Percentiles rank a stretch among this genome's conserved stretches.
Evolutionary conservation across 805 yeast species (phyloP).

Genomic region (Candida coleopterorum): DNA sequence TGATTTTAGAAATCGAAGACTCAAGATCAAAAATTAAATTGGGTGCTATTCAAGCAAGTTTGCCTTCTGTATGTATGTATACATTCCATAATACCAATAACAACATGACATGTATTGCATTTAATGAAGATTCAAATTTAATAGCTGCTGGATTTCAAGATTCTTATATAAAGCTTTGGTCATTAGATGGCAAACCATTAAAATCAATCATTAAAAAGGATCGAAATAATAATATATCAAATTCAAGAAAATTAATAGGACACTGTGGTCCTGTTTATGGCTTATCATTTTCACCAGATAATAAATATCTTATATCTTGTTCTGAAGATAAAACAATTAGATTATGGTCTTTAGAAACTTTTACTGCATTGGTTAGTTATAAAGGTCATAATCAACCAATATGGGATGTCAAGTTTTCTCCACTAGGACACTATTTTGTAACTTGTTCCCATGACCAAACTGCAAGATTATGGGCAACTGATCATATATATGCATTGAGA

Average conservation of each 20-base stretch:
- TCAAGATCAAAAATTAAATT: slow-evolving; percentile 69
- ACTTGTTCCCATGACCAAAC: slow-evolving; percentile 98
- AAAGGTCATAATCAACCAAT: slow-evolving; percentile 95
- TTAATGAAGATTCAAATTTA: slow-evolving; percentile 80
- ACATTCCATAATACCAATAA: slow-evolving; percentile 94
- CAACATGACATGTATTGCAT: slow-evolving; percentile 79
- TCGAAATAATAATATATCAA: slow-evolving; percentile 39
- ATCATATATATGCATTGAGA: slow-evolving; percentile 92
- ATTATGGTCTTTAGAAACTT: slow-evolving; percentile 91
- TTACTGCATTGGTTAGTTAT: slow-evolving; percentile 83
- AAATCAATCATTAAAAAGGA: slow-evolving; percentile 56
- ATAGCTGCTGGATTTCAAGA: slow-evolving; percentile 96
- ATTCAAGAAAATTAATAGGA: slow-evolving; percentile 66
- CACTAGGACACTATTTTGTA: slow-evolving; percentile 96
- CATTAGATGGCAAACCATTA: slow-evolving; percentile 84
- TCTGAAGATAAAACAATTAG: slow-evolving; percentile 92
- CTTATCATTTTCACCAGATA: slow-evolving; percentile 85
- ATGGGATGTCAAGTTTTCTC: slow-evolving; percentile 95
- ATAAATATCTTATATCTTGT: slow-evolving; percentile 68
- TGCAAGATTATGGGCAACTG: slow-evolving; percentile 96
- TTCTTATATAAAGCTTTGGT: slow-evolving; percentile 87
- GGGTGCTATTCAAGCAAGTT: slow-evolving; percentile 62
- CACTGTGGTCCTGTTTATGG: slow-evolving; percentile 96
- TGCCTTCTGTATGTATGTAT: slow-evolving; percentile 96
- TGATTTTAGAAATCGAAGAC: slow-evolving; percentile 75